Base-by-base conservation (phyloP, 441 rosid genomes). In the Breynia disticha region DNA sequence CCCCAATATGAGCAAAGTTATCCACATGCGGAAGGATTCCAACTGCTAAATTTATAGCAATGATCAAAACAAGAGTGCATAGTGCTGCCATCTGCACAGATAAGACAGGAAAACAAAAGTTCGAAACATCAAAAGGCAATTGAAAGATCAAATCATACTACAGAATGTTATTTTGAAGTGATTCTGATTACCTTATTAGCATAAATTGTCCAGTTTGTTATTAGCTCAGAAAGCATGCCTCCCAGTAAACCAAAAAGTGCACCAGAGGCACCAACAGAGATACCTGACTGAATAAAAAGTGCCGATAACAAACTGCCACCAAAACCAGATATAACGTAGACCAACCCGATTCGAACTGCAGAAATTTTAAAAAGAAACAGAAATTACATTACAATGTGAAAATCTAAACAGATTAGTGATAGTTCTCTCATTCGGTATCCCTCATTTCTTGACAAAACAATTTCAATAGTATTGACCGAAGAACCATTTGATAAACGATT, bases 181-280 rank as follows among this genome's bases (percentile, higher is more conserved):
- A 4, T 71, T n/a, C n/a, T n/a, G n/a, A n/a, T n/a, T n/a, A n/a
- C 97, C 88, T 86, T 89, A 50, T 79, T 73, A 48, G 81, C 53
- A 69, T 89, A 89, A 15, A 82, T 89, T 4, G 95, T 66, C 97
- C 97, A 89, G 39, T 89, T 89, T 42, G 84, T 84, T 50, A 89
- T 80, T 69, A 89, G 90, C 69, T 89, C 97, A 53, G 95, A 89
- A 4, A 89, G 93, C 95, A 89, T 86, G 64, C 77, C 77, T 38
- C 97, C 97, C 15, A 86, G 88, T 50, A 86, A 67, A 51, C 97
- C 97, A 69, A 89, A 86, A 24, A 90, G 82, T 1, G 94, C 93
- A 66, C 97, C 97, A 47, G 97, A 89, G 54, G 97, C 95, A 63
- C 97, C 97, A 35, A 89, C 95, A 0, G 95, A 90, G 59, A 86